These are phyloP conservation scores for Kickxella alabastrina DNA, from an alignment of 192 early-diverging fungal genomes.

Conservation along the genomic window DNA sequence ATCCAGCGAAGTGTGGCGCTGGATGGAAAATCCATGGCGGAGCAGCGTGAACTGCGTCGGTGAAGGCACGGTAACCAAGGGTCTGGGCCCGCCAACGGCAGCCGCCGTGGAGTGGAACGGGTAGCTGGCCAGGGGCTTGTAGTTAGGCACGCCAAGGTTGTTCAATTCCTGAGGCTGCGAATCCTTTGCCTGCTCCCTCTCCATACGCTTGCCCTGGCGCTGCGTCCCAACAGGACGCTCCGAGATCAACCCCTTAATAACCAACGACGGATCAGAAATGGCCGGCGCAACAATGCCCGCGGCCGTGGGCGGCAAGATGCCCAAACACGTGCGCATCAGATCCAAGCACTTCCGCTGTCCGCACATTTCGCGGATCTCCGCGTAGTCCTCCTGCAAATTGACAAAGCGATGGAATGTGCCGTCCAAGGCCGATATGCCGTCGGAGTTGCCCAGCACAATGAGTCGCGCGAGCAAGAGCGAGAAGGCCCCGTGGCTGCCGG, in stretches of 20 bases:
- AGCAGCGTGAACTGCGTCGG: conserved; percentile 67
- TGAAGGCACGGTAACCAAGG: background rate
- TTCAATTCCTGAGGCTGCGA: conserved; percentile 16
- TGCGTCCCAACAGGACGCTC: conserved; percentile 32
- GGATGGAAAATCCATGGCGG: conserved; percentile 70
- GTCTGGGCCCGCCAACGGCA: background rate
- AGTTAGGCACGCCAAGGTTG: conserved; percentile 17
- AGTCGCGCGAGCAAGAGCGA: conserved; percentile 69
- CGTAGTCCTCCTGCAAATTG: conserved; percentile 78
- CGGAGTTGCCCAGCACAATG: conserved; percentile 51
- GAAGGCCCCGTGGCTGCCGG: conserved; percentile 43
- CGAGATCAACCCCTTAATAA: conserved; percentile 50
- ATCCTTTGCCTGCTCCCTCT: conserved; percentile 1
- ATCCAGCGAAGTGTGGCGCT: conserved; percentile 52
- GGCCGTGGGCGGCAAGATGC: conserved; percentile 62
- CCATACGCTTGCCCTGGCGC: conserved; percentile 11
- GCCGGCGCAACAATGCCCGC: conserved; percentile 76
- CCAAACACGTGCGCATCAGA: conserved; percentile 65
- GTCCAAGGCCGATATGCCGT: conserved; percentile 45
- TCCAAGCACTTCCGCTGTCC: conserved; percentile 51
- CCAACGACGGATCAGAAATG: conserved; percentile 36
- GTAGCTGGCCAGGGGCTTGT: conserved; percentile 32
- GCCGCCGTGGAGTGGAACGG: conserved; percentile 25
- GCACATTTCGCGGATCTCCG: conserved; percentile 46
- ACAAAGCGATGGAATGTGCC: conserved; percentile 64